Conservation (phyloP, 2,329 filamentous ascomycete species). For the Fusarium coffeatum region DNA sequence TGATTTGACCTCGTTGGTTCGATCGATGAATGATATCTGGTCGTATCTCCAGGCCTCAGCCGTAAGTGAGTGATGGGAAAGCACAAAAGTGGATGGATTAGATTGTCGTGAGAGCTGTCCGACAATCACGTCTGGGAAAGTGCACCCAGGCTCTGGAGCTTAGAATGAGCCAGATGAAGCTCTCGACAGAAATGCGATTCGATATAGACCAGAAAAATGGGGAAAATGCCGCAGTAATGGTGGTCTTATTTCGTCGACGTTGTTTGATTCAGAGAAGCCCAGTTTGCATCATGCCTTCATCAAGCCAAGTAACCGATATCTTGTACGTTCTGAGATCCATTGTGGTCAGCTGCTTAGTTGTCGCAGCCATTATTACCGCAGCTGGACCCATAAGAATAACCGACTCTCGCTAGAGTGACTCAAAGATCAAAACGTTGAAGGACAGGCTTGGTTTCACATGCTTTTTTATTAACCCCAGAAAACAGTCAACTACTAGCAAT, state of each 20-base stretch:
- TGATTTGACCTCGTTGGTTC: not conserved
- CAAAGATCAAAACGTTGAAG: not conserved
- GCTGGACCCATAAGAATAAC: not conserved
- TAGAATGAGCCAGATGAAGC: not conserved
- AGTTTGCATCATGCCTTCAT: slow-evolving; percentile 3
- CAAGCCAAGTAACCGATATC: slow-evolving; percentile 3
- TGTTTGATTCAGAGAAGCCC: not conserved
- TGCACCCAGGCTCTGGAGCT: not conserved
- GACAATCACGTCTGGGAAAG: slow-evolving; percentile 9
- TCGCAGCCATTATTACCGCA: not conserved
- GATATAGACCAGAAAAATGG: not conserved
- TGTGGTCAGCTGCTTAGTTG: slow-evolving; percentile 18
- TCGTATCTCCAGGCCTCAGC: not conserved
- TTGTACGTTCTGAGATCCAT: slow-evolving; percentile 1
- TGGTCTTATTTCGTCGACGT: not conserved
- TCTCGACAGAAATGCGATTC: not conserved
- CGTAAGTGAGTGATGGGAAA: not conserved
- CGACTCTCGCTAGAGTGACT: not conserved
- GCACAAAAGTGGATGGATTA: not conserved
- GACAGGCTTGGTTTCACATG: not conserved
- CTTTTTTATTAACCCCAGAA: not conserved
- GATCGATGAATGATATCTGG: not conserved
- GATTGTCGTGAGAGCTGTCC: not conserved
- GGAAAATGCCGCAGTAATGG: slow-evolving; percentile 27
- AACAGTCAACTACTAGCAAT: not conserved